Base-by-base conservation (phyloP, 225 moss, liverwort and hornwort genomes). In the Climacium dendroides region DNA sequence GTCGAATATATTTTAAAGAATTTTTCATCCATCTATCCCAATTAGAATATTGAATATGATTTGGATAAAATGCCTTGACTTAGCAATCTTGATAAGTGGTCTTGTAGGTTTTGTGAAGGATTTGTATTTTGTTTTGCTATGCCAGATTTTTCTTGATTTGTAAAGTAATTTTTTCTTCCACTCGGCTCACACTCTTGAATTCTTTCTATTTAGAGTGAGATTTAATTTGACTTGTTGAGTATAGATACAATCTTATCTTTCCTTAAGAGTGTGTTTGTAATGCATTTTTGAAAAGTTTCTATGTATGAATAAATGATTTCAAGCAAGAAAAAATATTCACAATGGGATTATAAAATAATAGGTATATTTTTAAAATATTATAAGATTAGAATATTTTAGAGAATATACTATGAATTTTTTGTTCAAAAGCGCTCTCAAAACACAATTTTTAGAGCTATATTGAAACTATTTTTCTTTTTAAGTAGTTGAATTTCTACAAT, bases 121-220 rank as follows among this genome's bases (percentile, higher is more conserved):
- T 69, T 69, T 39, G 39, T 41, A 1, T 25, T 69, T 66, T n/a
- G 66, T 22, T 62, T 24, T 39, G 39, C 13, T 69, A 24, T 39
- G 0, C 3, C 0, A 0, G 1, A 66, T 19, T 66, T 35, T 20
- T 39, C 24, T 13, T 0, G 0, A 24, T 39, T 69, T 39, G 0
- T 24, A 24, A 69, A 37, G 24, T 6, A 23, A 13, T 37, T 69
- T 69, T 39, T 22, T 24, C 8, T 25, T 39, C 3, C 0, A 0
- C 4, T n/a, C n/a, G n/a, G 4, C 24, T 69, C 14, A 1, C 2
- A 4, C 2, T 24, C 5, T 39, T 39, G 7, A 23, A 69, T 24
- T 69, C 13, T 67, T 67, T 2, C 5, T 39, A 24, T 3, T 69
- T 8, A 1, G 5, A 70, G 25, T 70, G 9, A 70, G 24, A 69